A percentile compares a stretch with the other conserved stretches of the same genome.
Conservation (phyloP, 106 monocot species). For the Allium sativum region DNA sequence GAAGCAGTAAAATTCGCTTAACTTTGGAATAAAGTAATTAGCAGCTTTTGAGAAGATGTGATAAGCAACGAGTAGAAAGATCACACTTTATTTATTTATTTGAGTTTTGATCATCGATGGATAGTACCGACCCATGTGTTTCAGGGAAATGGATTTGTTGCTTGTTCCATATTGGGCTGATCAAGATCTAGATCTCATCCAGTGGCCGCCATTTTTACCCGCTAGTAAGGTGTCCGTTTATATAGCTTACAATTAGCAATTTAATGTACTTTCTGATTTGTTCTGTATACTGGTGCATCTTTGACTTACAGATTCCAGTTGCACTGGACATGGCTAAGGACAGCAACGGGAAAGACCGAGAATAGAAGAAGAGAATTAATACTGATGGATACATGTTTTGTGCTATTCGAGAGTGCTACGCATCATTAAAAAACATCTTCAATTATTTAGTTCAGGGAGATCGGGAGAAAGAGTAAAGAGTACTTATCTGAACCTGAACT, state of each 20-base stretch:
- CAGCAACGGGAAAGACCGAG: conserved; percentile 69
- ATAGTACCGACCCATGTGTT: neutral
- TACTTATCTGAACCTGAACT: neutral
- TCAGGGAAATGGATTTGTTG: conserved; percentile 82
- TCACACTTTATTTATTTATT: neutral
- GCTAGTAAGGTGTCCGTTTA: conserved; percentile 66
- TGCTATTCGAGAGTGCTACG: conserved; percentile 86
- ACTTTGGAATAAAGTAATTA: conserved; percentile 87
- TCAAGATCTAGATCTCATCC: conserved; percentile 50
- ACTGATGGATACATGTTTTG: conserved; percentile 65
- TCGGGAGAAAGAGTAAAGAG: conserved; percentile 51
- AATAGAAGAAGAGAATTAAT: conserved; percentile 65
- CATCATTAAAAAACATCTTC: conserved; percentile 65
- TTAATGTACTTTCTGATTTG: neutral
- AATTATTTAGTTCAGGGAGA: conserved; percentile 48
- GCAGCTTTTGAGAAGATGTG: conserved; percentile 77
- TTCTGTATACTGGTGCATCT: neutral
- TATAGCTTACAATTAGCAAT: neutral
- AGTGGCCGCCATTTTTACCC: conserved; percentile 95
- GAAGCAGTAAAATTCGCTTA: conserved; percentile 76
- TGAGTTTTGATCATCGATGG: neutral
- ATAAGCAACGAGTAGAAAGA: conserved; percentile 51
- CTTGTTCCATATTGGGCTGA: conserved; percentile 90
- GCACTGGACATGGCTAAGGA: conserved; percentile 91
- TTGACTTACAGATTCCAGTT: conserved; percentile 57